Base-by-base conservation (phyloP, 306 rosid species). In the Cucumis sativus region DNA sequence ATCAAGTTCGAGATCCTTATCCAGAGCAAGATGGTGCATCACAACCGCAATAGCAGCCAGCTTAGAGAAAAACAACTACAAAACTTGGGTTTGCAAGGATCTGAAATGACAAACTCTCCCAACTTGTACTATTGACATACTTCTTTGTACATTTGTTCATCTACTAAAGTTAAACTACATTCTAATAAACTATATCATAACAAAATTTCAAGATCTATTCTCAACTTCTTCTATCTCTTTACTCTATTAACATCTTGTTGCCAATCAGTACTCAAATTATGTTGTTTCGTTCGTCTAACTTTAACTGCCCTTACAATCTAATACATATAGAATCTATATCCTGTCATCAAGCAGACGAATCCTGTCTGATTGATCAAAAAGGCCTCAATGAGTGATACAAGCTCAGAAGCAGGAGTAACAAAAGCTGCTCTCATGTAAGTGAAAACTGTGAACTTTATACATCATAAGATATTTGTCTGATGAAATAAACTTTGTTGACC, bases 71-170 rank as follows among this genome's bases (percentile, higher is more conserved):
- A 11, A 45, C 20, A 43, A 20, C 20, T 40, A 20, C 28, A 23
- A 70, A 47, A 23, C 58, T 21, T 25, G 59, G 75, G 20, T 70
- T 23, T 14, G 40, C 58, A 25, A 70, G 59, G 58, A 70, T 23
- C 76, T 70, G 28, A 47, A 47, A 25, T 7, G 76, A 25, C 59
- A 30, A 43, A 13, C n/a, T 70, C 35, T 14, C 14, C 21, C 59
- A 23, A 23, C 58, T 74, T 54, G 25, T 74, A 3, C 45, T 74
- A 74, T 47, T 33, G 15, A 74, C 62, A 17, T 54, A 33, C 41
- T 74, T 7, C 20, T 51, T 54, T 74, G 78, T 74, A 74, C 66
- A 74, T 74, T 35, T 74, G 16, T 58, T 39, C 66, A 13, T 35
- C 66, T 17, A 52, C 33, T 25, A 35, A 33, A 33, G 14, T 14